A percentile compares a stretch with the other conserved stretches of the same genome.
These are phyloP conservation scores for Stachybotrys echinatus DNA, from an alignment of 2,329 filamentous ascomycete species.

Conservation along the genomic window DNA sequence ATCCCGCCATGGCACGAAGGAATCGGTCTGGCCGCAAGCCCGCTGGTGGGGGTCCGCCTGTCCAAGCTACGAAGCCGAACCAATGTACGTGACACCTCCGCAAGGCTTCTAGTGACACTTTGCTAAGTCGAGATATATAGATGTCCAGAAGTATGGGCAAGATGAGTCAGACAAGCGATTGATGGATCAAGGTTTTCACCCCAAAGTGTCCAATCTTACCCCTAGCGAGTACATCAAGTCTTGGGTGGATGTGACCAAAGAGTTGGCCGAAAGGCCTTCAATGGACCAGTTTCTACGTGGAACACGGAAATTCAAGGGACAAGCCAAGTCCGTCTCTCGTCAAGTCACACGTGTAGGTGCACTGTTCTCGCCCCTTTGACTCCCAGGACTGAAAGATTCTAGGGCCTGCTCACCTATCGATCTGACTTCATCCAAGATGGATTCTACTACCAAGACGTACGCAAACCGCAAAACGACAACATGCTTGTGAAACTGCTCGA, in stretches of 20 bases:
- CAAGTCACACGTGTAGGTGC: neutral
- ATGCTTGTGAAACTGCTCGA: constrained; percentile 3
- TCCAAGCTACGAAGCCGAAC: no score
- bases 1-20: no score
- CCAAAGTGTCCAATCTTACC: neutral
- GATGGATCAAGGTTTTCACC: neutral
- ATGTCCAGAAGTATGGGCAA: neutral
- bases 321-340: neutral
- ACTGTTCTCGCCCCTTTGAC: neutral
- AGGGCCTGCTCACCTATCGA: constrained; percentile 8
- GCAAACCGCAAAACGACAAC: neutral
- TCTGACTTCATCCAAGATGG: constrained; percentile 1
- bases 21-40: no score
- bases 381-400: neutral
- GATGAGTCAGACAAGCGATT: neutral
- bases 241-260: neutral
- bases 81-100: neutral
- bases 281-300: neutral
- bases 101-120: neutral
- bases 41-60: no score
- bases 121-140: neutral
- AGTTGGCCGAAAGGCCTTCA: neutral
- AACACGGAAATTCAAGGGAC: neutral
- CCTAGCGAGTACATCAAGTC: neutral
- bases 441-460: neutral